phyloP scores from a whole-genome alignment of 2,329 filamentous ascomycete genomes.

The Claviceps quebecensis region DNA sequence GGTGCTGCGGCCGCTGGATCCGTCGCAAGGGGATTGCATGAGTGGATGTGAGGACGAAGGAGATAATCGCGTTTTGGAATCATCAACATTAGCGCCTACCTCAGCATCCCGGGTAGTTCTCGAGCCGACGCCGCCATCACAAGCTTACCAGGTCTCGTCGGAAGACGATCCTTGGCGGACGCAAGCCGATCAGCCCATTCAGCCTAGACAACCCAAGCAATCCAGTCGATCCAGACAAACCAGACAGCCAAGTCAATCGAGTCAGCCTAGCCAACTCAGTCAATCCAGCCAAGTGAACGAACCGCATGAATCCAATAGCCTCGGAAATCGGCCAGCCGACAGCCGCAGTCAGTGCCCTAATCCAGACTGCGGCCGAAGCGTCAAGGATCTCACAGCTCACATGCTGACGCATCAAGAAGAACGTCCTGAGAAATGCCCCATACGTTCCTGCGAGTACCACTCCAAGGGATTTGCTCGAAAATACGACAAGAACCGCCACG shows the following conservation, averaged over 20 bases:
- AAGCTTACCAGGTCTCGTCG: constrained; percentile 3
- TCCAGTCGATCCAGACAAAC: too few relatives aligned
- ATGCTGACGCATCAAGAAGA: constrained; percentile 94
- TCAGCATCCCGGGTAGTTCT: constrained; percentile 1
- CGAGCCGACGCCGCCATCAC: constrained; percentile 7
- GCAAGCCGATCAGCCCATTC: constrained; percentile 12
- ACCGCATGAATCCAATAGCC: too few relatives aligned
- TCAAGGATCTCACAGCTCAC: constrained; percentile 64
- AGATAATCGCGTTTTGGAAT: constrained; percentile 16
- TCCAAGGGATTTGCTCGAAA: constrained; percentile 89
- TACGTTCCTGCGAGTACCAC: constrained; percentile 85
- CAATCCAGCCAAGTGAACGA: too few relatives aligned
- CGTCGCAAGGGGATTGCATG: constrained; percentile 2
- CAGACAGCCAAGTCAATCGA: too few relatives aligned
- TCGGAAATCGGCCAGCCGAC: constrained; percentile 17
- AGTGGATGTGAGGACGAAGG: constrained; percentile 23
- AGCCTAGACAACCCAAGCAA: too few relatives aligned
- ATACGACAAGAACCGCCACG: constrained; percentile 96
- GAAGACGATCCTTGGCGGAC: constrained; percentile 12
- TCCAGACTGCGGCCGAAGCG: constrained; percentile 43
- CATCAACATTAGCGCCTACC: background rate
- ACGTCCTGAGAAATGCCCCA: constrained; percentile 90
- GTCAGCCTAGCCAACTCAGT: too few relatives aligned
- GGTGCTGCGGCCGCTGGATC: constrained; percentile 35
- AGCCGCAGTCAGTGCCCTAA: constrained; percentile 39